Conservation (phyloP, 805 yeast species). For the Cyberlindnera petersonii region DNA sequence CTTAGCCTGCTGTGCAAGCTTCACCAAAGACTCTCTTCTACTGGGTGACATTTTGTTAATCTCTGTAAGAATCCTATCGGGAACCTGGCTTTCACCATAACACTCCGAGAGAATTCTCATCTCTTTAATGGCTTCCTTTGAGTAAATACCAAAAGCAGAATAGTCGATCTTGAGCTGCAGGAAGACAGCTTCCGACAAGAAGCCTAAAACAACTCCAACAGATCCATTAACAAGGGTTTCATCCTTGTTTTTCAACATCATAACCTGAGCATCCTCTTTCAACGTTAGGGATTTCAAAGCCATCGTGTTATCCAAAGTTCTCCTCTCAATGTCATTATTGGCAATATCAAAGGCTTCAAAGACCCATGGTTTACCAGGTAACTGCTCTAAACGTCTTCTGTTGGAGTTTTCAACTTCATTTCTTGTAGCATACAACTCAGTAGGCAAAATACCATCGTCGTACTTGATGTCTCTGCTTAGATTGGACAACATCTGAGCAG, state of each 20-base stretch:
- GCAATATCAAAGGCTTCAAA: slow-evolving; percentile 47
- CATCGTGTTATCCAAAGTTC: slow-evolving; percentile 56
- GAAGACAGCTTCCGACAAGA: slow-evolving; percentile 30
- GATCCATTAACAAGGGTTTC: slow-evolving; percentile 85
- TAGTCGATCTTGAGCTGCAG: slow-evolving; percentile 7
- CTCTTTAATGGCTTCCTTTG: slow-evolving; percentile 17
- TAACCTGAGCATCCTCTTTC: slow-evolving; percentile 89
- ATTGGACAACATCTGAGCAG: slow-evolving; percentile 44
- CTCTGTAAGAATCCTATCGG: slow-evolving; percentile 28
- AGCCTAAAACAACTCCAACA: slow-evolving; percentile 62
- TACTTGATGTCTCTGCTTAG: slow-evolving; percentile 57
- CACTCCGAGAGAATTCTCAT: slow-evolving; percentile 31
- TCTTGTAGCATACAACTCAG: slow-evolving; percentile 85
- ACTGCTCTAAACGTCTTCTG: slow-evolving; percentile 39
- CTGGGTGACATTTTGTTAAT: slow-evolving; percentile 17
- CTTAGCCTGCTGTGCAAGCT: slow-evolving; percentile 20
- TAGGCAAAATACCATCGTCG: slow-evolving; percentile 78
- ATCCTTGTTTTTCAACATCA: slow-evolving; percentile 83
- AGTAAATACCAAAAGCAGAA: slow-evolving; percentile 18
- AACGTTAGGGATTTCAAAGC: slow-evolving; percentile 61
- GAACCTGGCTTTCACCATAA: slow-evolving; percentile 24
- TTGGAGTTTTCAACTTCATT: slow-evolving; percentile 82
- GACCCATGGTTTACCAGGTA: slow-evolving; percentile 43
- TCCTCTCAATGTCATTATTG: slow-evolving; percentile 17
- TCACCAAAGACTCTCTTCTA: slow-evolving; percentile 14